These are phyloP conservation scores for Beauveria sp. DNA, from an alignment of 2,329 filamentous ascomycete genomes.

Conservation along the genomic window DNA sequence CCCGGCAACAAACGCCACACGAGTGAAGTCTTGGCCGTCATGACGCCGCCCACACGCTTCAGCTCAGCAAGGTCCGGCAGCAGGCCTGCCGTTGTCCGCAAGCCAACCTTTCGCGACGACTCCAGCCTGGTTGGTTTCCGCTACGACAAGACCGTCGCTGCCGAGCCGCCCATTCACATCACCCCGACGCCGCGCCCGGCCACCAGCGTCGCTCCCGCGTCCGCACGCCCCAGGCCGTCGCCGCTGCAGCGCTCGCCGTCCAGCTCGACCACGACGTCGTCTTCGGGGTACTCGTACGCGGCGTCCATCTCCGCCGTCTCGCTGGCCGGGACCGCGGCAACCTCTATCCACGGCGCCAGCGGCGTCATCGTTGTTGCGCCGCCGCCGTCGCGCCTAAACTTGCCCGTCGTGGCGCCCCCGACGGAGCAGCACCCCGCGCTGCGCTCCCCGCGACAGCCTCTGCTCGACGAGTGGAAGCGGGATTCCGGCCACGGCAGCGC, in stretches of 20 bases:
- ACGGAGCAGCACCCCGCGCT: slow-evolving; percentile 47
- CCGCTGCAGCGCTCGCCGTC: slow-evolving; percentile 10
- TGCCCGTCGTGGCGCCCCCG: slow-evolving; percentile 32
- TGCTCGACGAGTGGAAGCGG: slow-evolving; percentile 39
- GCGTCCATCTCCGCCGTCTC: slow-evolving; percentile 11
- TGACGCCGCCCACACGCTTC: slow-evolving; percentile 2
- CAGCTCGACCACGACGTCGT: slow-evolving; percentile 18
- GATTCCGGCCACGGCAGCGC: slow-evolving; percentile 47
- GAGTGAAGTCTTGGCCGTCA: neutral
- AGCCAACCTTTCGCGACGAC: slow-evolving; percentile 37
- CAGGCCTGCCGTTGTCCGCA: slow-evolving; percentile 25
- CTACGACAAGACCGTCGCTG: slow-evolving; percentile 53
- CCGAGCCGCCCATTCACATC: slow-evolving; percentile 49
- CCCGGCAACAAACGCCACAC: neutral
- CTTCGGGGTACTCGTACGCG: slow-evolving; percentile 17
- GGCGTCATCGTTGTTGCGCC: slow-evolving; percentile 20
- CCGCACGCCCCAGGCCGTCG: slow-evolving; percentile 15
- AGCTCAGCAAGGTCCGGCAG: slow-evolving; percentile 5
- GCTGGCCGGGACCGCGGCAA: slow-evolving; percentile 11
- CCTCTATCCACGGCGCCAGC: neutral
- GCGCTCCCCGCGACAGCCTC: slow-evolving; percentile 23
- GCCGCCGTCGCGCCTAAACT: slow-evolving; percentile 13
- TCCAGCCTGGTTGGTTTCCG: slow-evolving; percentile 45
- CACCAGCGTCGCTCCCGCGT: no score
- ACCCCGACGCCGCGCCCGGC: slow-evolving; percentile 22